Conservation (phyloP, 2,329 filamentous ascomycete genomes). For the Pleoardoris graminearum region DNA sequence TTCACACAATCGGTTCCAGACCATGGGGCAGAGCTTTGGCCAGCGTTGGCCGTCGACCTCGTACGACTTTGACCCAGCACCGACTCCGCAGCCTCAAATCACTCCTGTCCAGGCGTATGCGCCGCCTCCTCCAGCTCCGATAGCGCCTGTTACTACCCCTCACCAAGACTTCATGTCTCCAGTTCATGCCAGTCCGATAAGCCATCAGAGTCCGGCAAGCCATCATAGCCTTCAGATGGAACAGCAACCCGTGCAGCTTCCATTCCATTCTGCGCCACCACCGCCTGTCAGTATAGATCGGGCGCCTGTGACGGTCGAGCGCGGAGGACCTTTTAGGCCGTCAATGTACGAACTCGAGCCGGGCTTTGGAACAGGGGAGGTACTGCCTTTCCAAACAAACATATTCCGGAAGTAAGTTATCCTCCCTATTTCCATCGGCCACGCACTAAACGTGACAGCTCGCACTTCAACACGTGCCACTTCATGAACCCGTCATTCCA, state of each 20-base stretch:
- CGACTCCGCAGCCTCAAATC: constrained; percentile 38
- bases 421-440: neutral
- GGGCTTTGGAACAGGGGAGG: constrained; percentile 45
- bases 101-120: constrained; percentile 39
- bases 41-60: constrained; percentile 40
- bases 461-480: constrained; percentile 57
- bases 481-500: constrained; percentile 58
- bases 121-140: constrained; percentile 32
- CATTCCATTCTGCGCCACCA: constrained; percentile 33
- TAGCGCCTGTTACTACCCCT: constrained; percentile 32
- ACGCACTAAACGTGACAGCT: constrained; percentile 42
- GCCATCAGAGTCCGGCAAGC: constrained; percentile 16
- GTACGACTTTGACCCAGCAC: constrained; percentile 41
- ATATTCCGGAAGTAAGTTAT: constrained; percentile 53
- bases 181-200: constrained; percentile 29
- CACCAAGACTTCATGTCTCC: constrained; percentile 41
- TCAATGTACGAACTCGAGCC: constrained; percentile 52
- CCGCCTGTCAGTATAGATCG: constrained; percentile 37
- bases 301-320: constrained; percentile 34
- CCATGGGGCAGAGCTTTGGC: constrained; percentile 29
- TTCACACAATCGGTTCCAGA: constrained; percentile 18
- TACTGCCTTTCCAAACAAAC: constrained; percentile 51
- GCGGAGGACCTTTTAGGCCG: constrained; percentile 50
- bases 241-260: constrained; percentile 36
- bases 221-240: constrained; percentile 41